Evolutionary conservation across 345 rosid genomes (phyloP).

Genomic region (Litchi chinensis): DNA sequence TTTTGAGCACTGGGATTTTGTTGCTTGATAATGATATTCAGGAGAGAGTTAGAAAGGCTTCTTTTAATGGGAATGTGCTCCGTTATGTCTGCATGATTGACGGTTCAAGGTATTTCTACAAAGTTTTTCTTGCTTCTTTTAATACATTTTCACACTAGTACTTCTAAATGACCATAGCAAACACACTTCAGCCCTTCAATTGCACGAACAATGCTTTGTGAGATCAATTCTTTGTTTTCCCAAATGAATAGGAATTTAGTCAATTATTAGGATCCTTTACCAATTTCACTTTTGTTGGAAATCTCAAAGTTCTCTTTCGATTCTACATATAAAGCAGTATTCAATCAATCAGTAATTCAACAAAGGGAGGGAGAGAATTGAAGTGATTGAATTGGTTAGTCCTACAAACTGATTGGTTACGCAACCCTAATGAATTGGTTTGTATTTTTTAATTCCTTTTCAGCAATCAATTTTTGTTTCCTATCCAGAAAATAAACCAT

Average conservation of each 20-base stretch:
- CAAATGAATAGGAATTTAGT: background rate
- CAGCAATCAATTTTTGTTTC: too few species aligned
- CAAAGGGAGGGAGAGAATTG: background rate
- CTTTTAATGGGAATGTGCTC: slow-evolving; percentile 68
- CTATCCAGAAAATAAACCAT: too few species aligned
- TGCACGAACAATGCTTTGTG: background rate
- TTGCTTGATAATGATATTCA: slow-evolving; percentile 64
- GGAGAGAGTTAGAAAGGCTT: slow-evolving; percentile 77
- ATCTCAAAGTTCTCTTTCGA: background rate
- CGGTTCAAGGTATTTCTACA: slow-evolving; percentile 57
- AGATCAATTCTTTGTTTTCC: background rate
- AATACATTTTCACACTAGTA: background rate
- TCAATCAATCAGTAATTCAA: background rate
- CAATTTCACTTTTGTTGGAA: background rate
- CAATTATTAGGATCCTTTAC: background rate
- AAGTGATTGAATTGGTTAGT: background rate
- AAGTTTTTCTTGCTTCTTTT: slow-evolving; percentile 1
- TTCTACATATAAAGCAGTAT: background rate
- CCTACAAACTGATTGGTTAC: background rate
- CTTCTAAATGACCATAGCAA: background rate
- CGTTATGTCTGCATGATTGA: slow-evolving; percentile 91
- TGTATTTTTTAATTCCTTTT: too few species aligned
- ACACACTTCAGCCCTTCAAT: background rate
- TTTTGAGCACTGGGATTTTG: slow-evolving; percentile 55
- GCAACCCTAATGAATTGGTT: too few species aligned